Evolutionary conservation across 2,329 filamentous ascomycete species (phyloP).

Genomic region (Penicillium sp.): DNA sequence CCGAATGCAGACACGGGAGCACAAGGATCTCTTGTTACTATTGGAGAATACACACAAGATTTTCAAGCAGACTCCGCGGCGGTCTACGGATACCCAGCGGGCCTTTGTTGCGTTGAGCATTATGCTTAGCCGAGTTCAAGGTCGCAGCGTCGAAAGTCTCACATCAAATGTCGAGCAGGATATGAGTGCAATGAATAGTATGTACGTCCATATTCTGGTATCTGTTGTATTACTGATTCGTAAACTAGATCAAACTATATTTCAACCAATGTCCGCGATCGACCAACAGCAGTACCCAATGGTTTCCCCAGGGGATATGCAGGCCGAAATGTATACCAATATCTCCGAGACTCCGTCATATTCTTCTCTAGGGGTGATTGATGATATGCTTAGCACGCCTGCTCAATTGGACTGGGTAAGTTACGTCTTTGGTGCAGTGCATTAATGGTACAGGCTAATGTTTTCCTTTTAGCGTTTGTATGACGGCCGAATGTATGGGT

Average conservation of each 20-base stretch:
- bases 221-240: not conserved
- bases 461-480: slow-evolving; percentile 16
- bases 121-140: slow-evolving; percentile 30
- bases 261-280: not conserved
- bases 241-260: slow-evolving; percentile 2
- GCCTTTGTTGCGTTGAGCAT: slow-evolving; percentile 28
- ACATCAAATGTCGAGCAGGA: slow-evolving; percentile 3
- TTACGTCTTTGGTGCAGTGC: not conserved
- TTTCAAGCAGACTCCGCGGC: slow-evolving; percentile 23
- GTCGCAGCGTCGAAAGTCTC: not conserved
- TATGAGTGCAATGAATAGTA: not conserved
- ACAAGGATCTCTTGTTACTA: slow-evolving; percentile 23
- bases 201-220: not conserved
- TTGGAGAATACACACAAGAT: slow-evolving; percentile 30
- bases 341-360: slow-evolving; percentile 5
- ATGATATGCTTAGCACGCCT: slow-evolving; percentile 35
- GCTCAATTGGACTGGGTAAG: slow-evolving; percentile 37
- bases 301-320: not conserved
- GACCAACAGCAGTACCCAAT: slow-evolving; percentile 2
- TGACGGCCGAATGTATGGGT: slow-evolving; percentile 18
- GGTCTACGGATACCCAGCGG: slow-evolving; percentile 30
- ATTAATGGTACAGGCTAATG: not conserved
- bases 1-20: slow-evolving; percentile 8
- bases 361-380: slow-evolving; percentile 29
- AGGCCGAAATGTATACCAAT: not conserved